Evolutionary conservation across 352 stramenopile species (phyloP).

Genomic region (Achlya hypogyna): DNA sequence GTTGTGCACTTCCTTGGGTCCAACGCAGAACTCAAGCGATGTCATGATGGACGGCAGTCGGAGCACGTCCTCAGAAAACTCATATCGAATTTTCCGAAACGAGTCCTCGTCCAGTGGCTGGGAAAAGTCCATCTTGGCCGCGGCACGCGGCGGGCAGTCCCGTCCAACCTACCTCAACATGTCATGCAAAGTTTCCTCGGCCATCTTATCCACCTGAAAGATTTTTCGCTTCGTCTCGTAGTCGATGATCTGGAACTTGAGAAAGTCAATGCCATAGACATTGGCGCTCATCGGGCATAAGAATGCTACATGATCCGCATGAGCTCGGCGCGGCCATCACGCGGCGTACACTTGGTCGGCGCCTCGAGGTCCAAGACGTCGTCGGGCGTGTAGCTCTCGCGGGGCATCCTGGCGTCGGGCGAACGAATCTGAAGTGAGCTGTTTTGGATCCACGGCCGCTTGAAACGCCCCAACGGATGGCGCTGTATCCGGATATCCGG

Average conservation of each 20-base stretch:
- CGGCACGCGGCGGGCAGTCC: conserved; percentile 34
- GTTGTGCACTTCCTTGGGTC: conserved; percentile 78
- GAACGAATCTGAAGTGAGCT: not conserved
- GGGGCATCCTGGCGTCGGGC: conserved; percentile 31
- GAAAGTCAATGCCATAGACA: conserved; percentile 92
- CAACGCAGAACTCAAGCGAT: conserved; percentile 90
- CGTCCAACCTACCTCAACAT: conserved; percentile 29
- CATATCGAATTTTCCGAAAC: conserved; percentile 91
- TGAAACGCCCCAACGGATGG: not conserved
- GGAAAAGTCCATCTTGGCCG: conserved; percentile 77
- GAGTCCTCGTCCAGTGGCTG: conserved; percentile 81
- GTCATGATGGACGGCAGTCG: conserved; percentile 84
- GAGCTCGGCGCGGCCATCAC: not conserved
- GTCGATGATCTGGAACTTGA: conserved; percentile 92
- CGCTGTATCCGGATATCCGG: not conserved
- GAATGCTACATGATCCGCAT: conserved; percentile 51
- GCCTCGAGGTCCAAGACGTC: conserved; percentile 74
- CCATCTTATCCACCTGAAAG: conserved; percentile 86
- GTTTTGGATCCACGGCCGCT: no score
- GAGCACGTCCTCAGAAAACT: conserved; percentile 91
- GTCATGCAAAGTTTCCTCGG: conserved; percentile 27
- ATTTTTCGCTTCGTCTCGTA: conserved; percentile 92
- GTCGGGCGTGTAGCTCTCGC: conserved; percentile 72
- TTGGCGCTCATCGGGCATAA: conserved; percentile 91
- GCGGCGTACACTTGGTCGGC: conserved; percentile 50